These are phyloP conservation scores for Dendrothele bispora DNA, from an alignment of 768 basidiomycete genomes.

Conservation along the genomic window DNA sequence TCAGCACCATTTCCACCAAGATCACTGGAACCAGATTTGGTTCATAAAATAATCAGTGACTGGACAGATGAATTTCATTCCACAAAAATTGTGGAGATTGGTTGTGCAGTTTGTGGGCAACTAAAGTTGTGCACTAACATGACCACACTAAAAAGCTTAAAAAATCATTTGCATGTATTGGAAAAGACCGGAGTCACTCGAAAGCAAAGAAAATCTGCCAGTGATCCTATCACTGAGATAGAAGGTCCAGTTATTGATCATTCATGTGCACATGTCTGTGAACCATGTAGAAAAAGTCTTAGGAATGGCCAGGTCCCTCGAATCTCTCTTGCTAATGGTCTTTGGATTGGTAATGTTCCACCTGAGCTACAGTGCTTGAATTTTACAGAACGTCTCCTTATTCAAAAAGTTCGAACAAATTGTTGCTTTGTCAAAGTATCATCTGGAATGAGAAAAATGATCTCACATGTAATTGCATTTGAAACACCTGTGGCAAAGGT, in stretches of 20 bases:
- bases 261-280: background rate
- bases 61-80: background rate
- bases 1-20: too few relatives aligned
- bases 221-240: background rate
- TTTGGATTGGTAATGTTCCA: conserved; percentile 26
- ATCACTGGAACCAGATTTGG: too few relatives aligned
- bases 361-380: conserved; percentile 11
- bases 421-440: conserved; percentile 15
- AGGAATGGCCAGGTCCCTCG: conserved; percentile 6
- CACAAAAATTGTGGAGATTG: conserved; percentile 20
- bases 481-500: conserved; percentile 15
- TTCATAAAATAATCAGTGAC: background rate
- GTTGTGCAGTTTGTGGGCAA: conserved; percentile 31
- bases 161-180: conserved; percentile 4
- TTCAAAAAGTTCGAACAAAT: conserved; percentile 17
- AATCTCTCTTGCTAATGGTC: conserved; percentile 22
- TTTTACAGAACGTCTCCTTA: conserved; percentile 18
- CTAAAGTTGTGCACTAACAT: conserved; percentile 7
- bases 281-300: background rate
- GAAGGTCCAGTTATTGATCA: background rate
- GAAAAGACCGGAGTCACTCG: background rate
- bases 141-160: conserved; percentile 1
- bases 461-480: conserved; percentile 5
- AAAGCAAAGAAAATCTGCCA: background rate
- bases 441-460: conserved; percentile 13